Conservation (phyloP, 805 yeast species). For the Danielia oregonensis region DNA sequence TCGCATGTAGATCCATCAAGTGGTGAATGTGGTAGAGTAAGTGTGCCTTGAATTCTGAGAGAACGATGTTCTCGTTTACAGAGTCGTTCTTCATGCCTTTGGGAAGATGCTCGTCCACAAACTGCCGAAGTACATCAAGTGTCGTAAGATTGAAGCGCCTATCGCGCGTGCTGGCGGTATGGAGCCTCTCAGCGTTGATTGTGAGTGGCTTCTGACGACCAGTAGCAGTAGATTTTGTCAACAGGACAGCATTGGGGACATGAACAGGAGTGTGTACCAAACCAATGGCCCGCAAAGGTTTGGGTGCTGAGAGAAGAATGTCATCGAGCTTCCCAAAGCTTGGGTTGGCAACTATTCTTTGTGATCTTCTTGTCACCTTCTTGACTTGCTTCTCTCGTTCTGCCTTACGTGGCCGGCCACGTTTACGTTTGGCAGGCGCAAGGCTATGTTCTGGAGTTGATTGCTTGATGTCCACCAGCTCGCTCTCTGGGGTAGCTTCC, state of each 20-base stretch:
- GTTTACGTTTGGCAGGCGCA: slow-evolving; percentile 9
- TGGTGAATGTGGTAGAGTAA: slow-evolving; percentile 25
- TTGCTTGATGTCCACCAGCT: too few species aligned
- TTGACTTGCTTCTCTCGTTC: slow-evolving; percentile 9
- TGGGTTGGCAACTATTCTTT: slow-evolving; percentile 13
- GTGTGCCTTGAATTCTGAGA: slow-evolving; percentile 30
- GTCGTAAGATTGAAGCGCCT: slow-evolving; percentile 28
- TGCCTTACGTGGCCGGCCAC: slow-evolving; percentile 16
- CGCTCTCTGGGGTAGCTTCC: too few species aligned
- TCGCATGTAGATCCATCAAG: slow-evolving; percentile 32
- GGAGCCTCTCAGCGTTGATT: slow-evolving; percentile 28
- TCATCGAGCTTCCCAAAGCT: slow-evolving; percentile 8
- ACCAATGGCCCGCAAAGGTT: slow-evolving; percentile 10
- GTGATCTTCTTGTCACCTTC: slow-evolving; percentile 12
- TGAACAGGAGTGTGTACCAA: slow-evolving; percentile 1
- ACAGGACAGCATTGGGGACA: slow-evolving; percentile 6
- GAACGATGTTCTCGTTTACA: slow-evolving; percentile 22
- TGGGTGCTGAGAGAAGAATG: slow-evolving; percentile 2
- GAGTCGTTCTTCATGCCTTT: slow-evolving; percentile 9
- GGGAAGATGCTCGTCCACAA: slow-evolving; percentile 28
- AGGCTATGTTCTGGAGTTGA: neutral
- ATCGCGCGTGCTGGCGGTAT: slow-evolving; percentile 18
- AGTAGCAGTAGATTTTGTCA: slow-evolving; percentile 13
- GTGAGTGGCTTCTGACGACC: slow-evolving; percentile 27
- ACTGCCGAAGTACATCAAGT: slow-evolving; percentile 34